These are phyloP conservation scores for Parascedosporium putredinis DNA, from an alignment of 2,329 filamentous ascomycete species.

Conservation along the genomic window DNA sequence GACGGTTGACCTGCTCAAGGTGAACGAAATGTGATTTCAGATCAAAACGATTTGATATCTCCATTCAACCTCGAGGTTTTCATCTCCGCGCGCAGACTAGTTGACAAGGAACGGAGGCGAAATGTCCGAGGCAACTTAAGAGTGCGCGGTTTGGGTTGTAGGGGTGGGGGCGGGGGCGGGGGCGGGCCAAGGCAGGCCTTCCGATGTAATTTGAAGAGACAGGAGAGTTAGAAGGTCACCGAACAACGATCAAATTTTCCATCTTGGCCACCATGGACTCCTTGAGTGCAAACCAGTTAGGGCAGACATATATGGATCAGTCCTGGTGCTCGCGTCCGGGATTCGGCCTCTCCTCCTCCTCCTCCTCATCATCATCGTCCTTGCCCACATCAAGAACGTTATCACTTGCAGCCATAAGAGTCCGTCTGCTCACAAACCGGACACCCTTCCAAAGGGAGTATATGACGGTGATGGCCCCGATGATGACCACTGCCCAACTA, in stretches of 20 bases:
- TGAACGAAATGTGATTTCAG: conserved; percentile 10
- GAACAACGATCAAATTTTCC: no score
- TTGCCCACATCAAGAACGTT: conserved; percentile 72
- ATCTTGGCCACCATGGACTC: no score
- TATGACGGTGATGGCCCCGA: conserved; percentile 73
- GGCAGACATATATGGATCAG: background rate
- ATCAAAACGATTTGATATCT: conserved; percentile 42
- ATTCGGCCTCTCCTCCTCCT: conserved; percentile 32
- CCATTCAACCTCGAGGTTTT: conserved; percentile 32
- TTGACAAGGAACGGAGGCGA: conserved; percentile 74
- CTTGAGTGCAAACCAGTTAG: no score
- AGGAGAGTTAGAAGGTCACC: background rate
- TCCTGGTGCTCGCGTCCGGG: conserved; percentile 22
- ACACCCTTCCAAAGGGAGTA: conserved; percentile 79
- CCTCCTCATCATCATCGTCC: conserved; percentile 45
- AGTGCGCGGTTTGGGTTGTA: conserved; percentile 55
- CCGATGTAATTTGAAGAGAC: no score
- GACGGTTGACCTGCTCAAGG: conserved; percentile 3
- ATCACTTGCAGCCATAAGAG: conserved; percentile 70
- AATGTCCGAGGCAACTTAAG: conserved; percentile 87
- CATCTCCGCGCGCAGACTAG: conserved; percentile 95
- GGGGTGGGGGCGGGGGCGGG: no score
- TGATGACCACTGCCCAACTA: conserved; percentile 66
- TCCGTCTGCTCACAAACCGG: conserved; percentile 57
- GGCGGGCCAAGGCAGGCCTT: no score